Percentiles rank a stretch among this genome's conserved stretches.
These are phyloP conservation scores for Hansfordia pulvinata DNA, from an alignment of 2,329 filamentous ascomycete genomes.

Conservation along the genomic window DNA sequence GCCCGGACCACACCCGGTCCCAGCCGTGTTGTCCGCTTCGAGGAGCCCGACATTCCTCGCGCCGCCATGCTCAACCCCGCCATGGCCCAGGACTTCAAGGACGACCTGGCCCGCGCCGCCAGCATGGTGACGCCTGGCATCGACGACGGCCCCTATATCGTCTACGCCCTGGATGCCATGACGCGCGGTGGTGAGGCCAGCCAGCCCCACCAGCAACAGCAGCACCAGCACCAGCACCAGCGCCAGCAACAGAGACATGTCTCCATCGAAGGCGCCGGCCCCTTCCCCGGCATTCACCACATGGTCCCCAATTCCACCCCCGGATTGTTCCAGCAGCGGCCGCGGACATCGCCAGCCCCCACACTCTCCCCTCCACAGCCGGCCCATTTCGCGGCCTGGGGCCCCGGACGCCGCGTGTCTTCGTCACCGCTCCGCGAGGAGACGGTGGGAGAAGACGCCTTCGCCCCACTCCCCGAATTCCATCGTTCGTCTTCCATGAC, in stretches of 20 bases:
- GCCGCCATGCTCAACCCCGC: conserved; percentile 12
- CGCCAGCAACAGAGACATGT: conserved; percentile 8
- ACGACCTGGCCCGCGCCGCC: conserved; percentile 34
- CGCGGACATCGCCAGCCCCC: conserved; percentile 12
- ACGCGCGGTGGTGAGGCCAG: conserved; percentile 57
- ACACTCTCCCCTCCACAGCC: background rate
- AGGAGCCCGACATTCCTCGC: conserved; percentile 25
- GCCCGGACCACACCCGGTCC: conserved; percentile 9
- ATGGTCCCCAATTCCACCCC: background rate
- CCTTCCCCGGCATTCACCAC: conserved; percentile 1
- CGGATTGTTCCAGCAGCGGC: background rate
- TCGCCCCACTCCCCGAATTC: background rate
- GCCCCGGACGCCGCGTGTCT: too few relatives aligned
- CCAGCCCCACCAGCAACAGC: conserved; percentile 36
- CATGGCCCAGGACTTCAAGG: conserved; percentile 26
- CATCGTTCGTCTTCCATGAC: too few relatives aligned
- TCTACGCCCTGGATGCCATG: conserved; percentile 78
- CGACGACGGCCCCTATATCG: conserved; percentile 78
- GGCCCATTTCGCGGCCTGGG: too few relatives aligned
- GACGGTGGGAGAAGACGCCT: background rate
- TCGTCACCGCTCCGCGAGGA: too few relatives aligned
- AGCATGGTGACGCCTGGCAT: conserved; percentile 56
- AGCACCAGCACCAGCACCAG: conserved; percentile 28
- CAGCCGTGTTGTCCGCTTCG: conserved; percentile 19
- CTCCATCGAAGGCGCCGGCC: too few relatives aligned